Evolutionary conservation across 2,329 filamentous ascomycete species (phyloP), one percentile per base, ranked within the genome.

Genomic region (Ophiostoma sp.): DNA sequence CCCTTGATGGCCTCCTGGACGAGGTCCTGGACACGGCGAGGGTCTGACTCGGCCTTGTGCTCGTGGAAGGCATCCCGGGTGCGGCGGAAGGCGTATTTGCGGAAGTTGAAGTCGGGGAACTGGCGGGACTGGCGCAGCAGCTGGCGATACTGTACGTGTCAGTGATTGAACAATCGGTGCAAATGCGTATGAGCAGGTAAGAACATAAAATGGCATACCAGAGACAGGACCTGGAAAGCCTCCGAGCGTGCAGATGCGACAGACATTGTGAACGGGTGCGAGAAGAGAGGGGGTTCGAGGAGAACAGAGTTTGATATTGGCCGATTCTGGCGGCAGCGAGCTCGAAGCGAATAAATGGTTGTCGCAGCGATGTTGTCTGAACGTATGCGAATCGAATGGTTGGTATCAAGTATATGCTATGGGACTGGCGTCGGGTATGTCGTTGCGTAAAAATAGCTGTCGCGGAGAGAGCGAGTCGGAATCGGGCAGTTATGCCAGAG

Each of bases 21-120:
- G 76, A 97, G 82, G 80, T 96, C 93, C 80, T 98, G 93, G 79
- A 96, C 85, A 81, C 85, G 84, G 73, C 92, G 85, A 74, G 87
- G 85, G 77, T 97, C 95, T 65, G 87, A 82, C 76, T 93, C 90
- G 70, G 80, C 78, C 79, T 87, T 86, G 80, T 96, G 86, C 79
- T 96, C 93, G 76, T 90, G 87, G 80, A 98, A 99, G 4, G 92
- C 90, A 83, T 98, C 95, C 79, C 87, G 87, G 78, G 95, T 97
- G 80, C 94, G 88, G 78, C 95, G 90, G 81, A 89, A 91, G 69
- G 95, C 94, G 81, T 99, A 99, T 80, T 97, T 94, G 81, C 95
- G 89, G 85, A 97, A 99, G 82, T 98, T 99, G 84, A 98, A 99
- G 75, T 91, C 88, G 73, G 93, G 87, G 80, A 99, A 98, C 77